A percentile compares a stretch with the other conserved stretches of the same genome.
Evolutionary conservation across 2,329 filamentous ascomycete species (phyloP).

Genomic region (Penicillium sp.): DNA sequence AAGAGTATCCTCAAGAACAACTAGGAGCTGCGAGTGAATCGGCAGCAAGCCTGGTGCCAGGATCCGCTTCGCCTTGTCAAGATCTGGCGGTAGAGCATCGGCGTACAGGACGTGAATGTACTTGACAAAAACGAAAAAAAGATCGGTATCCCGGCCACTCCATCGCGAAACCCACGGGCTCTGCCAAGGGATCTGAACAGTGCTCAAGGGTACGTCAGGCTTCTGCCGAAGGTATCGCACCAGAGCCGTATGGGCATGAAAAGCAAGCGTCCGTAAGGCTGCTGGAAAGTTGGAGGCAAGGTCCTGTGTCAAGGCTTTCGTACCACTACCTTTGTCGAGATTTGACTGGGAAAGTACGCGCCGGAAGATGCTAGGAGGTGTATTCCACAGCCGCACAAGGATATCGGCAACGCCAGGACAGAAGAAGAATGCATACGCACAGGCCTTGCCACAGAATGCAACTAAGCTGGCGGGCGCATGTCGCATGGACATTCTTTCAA

Average conservation of each 20-base stretch:
- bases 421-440: constrained; percentile 88
- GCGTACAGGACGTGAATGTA: constrained; percentile 72
- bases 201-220: constrained; percentile 57
- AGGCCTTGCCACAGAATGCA: constrained; percentile 80
- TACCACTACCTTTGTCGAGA: constrained; percentile 46
- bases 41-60: constrained; percentile 69
- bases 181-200: constrained; percentile 68
- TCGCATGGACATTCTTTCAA: constrained; percentile 76
- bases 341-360: constrained; percentile 61
- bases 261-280: constrained; percentile 52
- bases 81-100: constrained; percentile 56
- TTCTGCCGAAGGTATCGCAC: constrained; percentile 55
- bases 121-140: constrained; percentile 87
- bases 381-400: constrained; percentile 69
- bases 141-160: constrained; percentile 76
- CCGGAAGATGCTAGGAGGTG: constrained; percentile 59
- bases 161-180: constrained; percentile 77
- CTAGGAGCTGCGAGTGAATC: constrained; percentile 71
- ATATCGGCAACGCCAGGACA: constrained; percentile 78
- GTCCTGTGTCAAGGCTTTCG: constrained; percentile 51
- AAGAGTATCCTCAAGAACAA: constrained; percentile 73
- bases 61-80: constrained; percentile 48
- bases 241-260: constrained; percentile 54
- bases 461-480: constrained; percentile 64
- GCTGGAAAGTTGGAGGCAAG: constrained; percentile 63